These are phyloP conservation scores for Pseudocercospora musae DNA, from an alignment of 2,329 filamentous ascomycete species.

Conservation along the genomic window DNA sequence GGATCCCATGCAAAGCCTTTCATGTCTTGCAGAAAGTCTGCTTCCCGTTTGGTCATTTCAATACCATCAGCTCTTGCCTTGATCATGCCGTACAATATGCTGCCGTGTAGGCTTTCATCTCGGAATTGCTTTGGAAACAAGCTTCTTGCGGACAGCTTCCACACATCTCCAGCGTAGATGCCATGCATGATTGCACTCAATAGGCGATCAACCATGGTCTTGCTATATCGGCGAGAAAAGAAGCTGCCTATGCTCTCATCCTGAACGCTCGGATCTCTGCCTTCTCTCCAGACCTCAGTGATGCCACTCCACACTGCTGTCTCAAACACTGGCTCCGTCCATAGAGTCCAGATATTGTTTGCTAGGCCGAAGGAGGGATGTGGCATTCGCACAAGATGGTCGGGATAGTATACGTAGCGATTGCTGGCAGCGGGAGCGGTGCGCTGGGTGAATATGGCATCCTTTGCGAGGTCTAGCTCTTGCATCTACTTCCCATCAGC, in stretches of 20 bases:
- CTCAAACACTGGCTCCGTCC: constrained; percentile 55
- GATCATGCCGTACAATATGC: constrained; percentile 36
- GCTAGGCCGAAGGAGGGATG: constrained; percentile 38
- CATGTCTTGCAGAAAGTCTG: constrained; percentile 32
- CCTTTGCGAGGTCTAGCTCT: constrained; percentile 54
- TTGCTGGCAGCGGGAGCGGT: constrained; percentile 54
- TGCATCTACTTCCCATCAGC: constrained; percentile 48
- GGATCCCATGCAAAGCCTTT: constrained; percentile 36
- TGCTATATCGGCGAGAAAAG: constrained; percentile 54
- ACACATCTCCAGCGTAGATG: constrained; percentile 87
- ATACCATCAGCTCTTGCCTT: constrained; percentile 32
- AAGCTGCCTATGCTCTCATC: constrained; percentile 74
- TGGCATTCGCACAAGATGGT: constrained; percentile 68
- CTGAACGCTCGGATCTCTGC: constrained; percentile 37
- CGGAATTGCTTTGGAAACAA: constrained; percentile 52
- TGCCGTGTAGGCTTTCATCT: constrained; percentile 47
- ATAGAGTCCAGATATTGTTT: constrained; percentile 28
- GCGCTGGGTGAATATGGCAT: constrained; percentile 55
- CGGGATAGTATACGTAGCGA: constrained; percentile 85
- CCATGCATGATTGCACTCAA: constrained; percentile 76
- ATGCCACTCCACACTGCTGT: constrained; percentile 41
- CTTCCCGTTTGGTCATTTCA: constrained; percentile 36
- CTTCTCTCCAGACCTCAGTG: constrained; percentile 32
- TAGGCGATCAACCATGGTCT: constrained; percentile 65
- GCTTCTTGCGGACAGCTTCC: constrained; percentile 70